Conservation (phyloP, 2,329 filamentous ascomycete species). For the Amauroascus niger region DNA sequence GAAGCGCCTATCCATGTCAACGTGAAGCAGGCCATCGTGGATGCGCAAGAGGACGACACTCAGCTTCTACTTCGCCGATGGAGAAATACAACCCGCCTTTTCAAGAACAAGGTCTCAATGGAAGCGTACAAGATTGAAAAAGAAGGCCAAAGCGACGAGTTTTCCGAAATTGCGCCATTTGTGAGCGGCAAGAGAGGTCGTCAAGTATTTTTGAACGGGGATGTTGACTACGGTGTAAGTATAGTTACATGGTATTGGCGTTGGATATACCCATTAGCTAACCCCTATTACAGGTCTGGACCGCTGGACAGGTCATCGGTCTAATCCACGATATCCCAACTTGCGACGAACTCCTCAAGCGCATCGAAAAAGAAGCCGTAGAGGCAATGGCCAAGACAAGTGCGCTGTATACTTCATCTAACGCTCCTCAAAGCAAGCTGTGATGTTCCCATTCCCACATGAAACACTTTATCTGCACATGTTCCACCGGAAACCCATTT, state of each 20-base stretch:
- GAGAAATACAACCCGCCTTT: slow-evolving; percentile 85
- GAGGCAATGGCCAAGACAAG: slow-evolving; percentile 53
- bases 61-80: slow-evolving; percentile 78
- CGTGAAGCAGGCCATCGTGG: slow-evolving; percentile 87
- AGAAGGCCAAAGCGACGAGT: slow-evolving; percentile 75
- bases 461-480: no score
- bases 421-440: slow-evolving; percentile 13
- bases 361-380: slow-evolving; percentile 70
- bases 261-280: slow-evolving; percentile 10
- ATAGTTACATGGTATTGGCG: neutral
- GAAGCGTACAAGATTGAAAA: slow-evolving; percentile 74
- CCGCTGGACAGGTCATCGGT: slow-evolving; percentile 88
- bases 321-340: slow-evolving; percentile 75
- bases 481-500: no score
- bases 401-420: slow-evolving; percentile 37
- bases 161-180: slow-evolving; percentile 73
- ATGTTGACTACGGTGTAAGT: slow-evolving; percentile 79
- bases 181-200: slow-evolving; percentile 86
- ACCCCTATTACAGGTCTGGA: slow-evolving; percentile 63
- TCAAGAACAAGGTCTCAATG: slow-evolving; percentile 77
- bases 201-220: slow-evolving; percentile 85
- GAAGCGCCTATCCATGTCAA: slow-evolving; percentile 88
- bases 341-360: slow-evolving; percentile 56
- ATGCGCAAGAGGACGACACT: slow-evolving; percentile 81
- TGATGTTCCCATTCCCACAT: slow-evolving; percentile 6